These are phyloP conservation scores for Scytalidium lignicola DNA, from an alignment of 2,329 filamentous ascomycete genomes.

Conservation along the genomic window DNA sequence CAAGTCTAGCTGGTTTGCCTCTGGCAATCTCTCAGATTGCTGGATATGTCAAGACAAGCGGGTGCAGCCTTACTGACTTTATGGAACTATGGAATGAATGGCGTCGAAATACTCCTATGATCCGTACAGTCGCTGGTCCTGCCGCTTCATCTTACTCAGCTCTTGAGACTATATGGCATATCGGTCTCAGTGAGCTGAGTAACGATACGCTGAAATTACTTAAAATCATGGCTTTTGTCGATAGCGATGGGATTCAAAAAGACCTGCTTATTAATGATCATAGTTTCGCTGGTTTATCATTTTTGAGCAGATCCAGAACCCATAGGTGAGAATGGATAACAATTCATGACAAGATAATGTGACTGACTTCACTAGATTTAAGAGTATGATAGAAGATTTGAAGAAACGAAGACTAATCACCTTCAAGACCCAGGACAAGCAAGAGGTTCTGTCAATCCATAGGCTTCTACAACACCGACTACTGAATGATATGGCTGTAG, in stretches of 20 bases:
- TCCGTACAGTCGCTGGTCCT: slow-evolving; percentile 1
- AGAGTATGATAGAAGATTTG: slow-evolving; percentile 1
- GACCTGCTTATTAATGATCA: slow-evolving; percentile 12
- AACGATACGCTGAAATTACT: slow-evolving; percentile 11
- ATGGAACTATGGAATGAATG: slow-evolving; percentile 14
- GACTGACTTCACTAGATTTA: slow-evolving; percentile 2
- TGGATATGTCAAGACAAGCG: slow-evolving; percentile 13
- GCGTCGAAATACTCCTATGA: slow-evolving; percentile 5
- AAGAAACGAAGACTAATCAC: slow-evolving; percentile 6
- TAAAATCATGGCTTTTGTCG: slow-evolving; percentile 14
- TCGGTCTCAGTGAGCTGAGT: slow-evolving; percentile 11
- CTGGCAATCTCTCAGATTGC: slow-evolving; percentile 12
- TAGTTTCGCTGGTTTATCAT: slow-evolving; percentile 1
- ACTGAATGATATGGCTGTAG: slow-evolving; percentile 11
- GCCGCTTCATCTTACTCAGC: not conserved
- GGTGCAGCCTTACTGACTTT: slow-evolving; percentile 12
- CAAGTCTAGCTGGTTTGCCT: slow-evolving; percentile 10
- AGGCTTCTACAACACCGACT: slow-evolving; percentile 10
- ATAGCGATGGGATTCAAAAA: slow-evolving; percentile 13
- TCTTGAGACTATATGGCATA: slow-evolving; percentile 13
- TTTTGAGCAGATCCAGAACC: slow-evolving; percentile 6
- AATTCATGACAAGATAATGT: no score
- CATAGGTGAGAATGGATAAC: slow-evolving; percentile 1
- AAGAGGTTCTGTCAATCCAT: slow-evolving; percentile 11
- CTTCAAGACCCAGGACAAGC: slow-evolving; percentile 8